Evolutionary conservation across 2,329 filamentous ascomycete genomes (phyloP).

Genomic region (Aspergillus nomiae): DNA sequence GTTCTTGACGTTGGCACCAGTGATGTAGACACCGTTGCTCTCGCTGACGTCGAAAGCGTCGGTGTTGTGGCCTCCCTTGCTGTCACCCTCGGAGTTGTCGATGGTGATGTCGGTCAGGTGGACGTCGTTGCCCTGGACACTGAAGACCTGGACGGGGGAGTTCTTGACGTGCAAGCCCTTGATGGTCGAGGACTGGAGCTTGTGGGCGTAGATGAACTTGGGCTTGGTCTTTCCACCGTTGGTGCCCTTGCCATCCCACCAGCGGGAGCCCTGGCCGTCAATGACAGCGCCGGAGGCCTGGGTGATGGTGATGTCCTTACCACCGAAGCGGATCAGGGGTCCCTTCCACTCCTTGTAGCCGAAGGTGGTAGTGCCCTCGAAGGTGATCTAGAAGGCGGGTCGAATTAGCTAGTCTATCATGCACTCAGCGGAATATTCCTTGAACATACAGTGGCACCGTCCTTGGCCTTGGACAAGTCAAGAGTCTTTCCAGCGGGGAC

Average conservation of each 20-base stretch:
- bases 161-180: conserved; percentile 38
- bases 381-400: conserved; percentile 51
- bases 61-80: conserved; percentile 53
- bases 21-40: conserved; percentile 53
- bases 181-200: conserved; percentile 35
- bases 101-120: conserved; percentile 56
- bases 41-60: conserved; percentile 46
- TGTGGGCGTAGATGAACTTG: conserved; percentile 61
- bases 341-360: conserved; percentile 67
- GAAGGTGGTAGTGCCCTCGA: conserved; percentile 66
- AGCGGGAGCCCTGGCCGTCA: conserved; percentile 57
- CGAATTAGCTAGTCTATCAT: background rate
- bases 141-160: conserved; percentile 41
- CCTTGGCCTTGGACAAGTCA: conserved; percentile 56
- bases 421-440: conserved; percentile 3
- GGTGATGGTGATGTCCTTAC: conserved; percentile 56
- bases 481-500: conserved; percentile 63
- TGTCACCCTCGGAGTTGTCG: conserved; percentile 60
- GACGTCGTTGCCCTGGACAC: conserved; percentile 51
- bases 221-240: conserved; percentile 67
- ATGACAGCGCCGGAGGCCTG: conserved; percentile 56
- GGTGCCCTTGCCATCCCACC: conserved; percentile 63
- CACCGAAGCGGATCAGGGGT: conserved; percentile 64
- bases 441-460: conserved; percentile 49
- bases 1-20: conserved; percentile 56